Conservation (phyloP, 257 asterid genomes). For the Nicotiana obtusifolia region DNA sequence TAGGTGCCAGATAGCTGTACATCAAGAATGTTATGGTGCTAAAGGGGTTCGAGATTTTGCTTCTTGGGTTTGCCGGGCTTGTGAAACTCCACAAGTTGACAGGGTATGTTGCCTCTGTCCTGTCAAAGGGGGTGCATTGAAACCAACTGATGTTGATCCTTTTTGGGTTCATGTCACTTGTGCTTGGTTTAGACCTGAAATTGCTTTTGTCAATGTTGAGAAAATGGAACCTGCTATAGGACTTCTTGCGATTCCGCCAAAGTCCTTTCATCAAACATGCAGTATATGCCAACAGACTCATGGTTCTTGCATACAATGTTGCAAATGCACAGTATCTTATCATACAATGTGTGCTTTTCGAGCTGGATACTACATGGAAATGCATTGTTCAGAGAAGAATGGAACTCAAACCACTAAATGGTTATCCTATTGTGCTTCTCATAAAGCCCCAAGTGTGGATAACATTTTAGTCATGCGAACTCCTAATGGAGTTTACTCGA, state of each 20-base stretch:
- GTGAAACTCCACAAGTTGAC: background rate
- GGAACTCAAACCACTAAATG: conserved; percentile 1
- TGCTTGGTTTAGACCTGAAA: conserved; percentile 13
- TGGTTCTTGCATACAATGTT: conserved; percentile 8
- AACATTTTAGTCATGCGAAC: conserved; percentile 3
- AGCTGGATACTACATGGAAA: conserved; percentile 8
- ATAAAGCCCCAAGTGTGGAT: background rate
- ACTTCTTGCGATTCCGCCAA: background rate
- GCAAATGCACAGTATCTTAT: background rate
- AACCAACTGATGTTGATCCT: conserved; percentile 6
- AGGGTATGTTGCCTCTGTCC: conserved; percentile 11
- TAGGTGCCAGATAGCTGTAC: conserved; percentile 11
- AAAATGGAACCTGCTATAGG: conserved; percentile 14
- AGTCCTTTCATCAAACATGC: background rate
- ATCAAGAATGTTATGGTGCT: conserved; percentile 13
- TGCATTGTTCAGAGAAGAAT: background rate
- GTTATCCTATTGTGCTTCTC: conserved; percentile 2
- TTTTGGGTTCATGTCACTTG: conserved; percentile 15
- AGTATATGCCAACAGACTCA: conserved; percentile 10
- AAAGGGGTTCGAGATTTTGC: conserved; percentile 1
- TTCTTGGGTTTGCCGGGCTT: conserved; percentile 8
- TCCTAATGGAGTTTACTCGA: conserved; percentile 1
- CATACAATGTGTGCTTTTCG: conserved; percentile 7
- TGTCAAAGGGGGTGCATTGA: conserved; percentile 9
- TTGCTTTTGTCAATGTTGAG: background rate